These are phyloP conservation scores for Reticulascus tulasneorum DNA, from an alignment of 2,329 filamentous ascomycete genomes.

Conservation along the genomic window DNA sequence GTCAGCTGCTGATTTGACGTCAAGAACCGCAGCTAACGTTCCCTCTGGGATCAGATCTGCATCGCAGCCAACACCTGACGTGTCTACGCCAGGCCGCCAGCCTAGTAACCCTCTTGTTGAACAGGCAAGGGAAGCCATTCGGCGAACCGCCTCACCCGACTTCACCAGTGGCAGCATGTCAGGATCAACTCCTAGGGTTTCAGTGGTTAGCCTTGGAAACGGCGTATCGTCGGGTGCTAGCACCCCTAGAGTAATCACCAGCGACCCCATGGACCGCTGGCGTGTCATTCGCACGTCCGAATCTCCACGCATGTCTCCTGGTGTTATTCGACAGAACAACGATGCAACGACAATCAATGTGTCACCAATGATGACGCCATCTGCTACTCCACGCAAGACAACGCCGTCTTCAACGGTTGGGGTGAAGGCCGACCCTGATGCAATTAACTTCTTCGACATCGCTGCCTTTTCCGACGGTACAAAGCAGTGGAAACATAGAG, in stretches of 20 bases:
- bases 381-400: conserved; percentile 4
- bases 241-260: conserved; percentile 4
- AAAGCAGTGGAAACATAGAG: conserved; percentile 4
- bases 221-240: conserved; percentile 3
- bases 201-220: no score
- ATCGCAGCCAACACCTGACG: no score
- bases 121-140: not conserved
- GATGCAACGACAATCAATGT: no score
- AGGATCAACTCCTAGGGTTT: no score
- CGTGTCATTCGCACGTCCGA: conserved; percentile 8
- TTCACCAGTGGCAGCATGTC: no score
- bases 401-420: conserved; percentile 4
- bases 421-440: conserved; percentile 1
- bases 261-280: conserved; percentile 7
- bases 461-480: conserved; percentile 6
- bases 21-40: no score
- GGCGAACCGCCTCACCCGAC: no score
- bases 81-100: no score
- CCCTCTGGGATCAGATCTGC: no score
- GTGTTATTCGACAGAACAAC: not conserved
- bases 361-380: no score
- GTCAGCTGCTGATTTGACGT: no score
- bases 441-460: conserved; percentile 6
- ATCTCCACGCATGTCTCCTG: conserved; percentile 5
- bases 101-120: not conserved